Evolutionary conservation across 2,329 filamentous ascomycete species (phyloP), one percentile per base, ranked within the genome.

Genomic region (Colletotrichum nymphaeae): DNA sequence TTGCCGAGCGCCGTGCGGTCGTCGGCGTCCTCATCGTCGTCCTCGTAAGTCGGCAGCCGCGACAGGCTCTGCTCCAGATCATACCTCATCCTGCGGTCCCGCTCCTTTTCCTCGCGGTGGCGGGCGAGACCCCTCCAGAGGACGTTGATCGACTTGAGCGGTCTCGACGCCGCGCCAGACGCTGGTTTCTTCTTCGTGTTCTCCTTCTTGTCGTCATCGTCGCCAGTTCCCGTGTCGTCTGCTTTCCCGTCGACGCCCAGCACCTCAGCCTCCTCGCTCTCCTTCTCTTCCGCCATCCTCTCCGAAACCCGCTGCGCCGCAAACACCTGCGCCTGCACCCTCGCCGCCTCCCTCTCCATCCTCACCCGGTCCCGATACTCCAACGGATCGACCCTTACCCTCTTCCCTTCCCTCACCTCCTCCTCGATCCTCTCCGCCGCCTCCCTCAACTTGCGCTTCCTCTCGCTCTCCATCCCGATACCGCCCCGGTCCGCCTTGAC

Each of bases 261-360:
- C 3, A 26, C 26, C 4, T 26, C 26, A 26, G 26, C 26, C 26
- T 26, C 26, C 26, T 67, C 70, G 14, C 56, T 62, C 79, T 79
- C 66, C 59, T 81, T 81, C 76, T 92, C 90, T 7, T 89, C 88
- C 73, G 93, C 92, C 83, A 98, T 88, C 65, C 91, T 85, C 85
- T 98, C 95, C 2, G 94, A 92, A 11, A 97, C 91, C 77, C 93
- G 93, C 87, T 98, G 95, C 26, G 95, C 96, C 1, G 91, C 94
- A 75, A 89, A 88, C 26, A 96, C 86, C 81, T 93, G 90, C 30
- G 88, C 89, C 81, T 97, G 94, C 4, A 89, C 80, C 77, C 92
- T 88, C 74, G 88, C 90, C 67, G 90, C 88, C 82, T 96, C 93
- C 66, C 91, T 87, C 81, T 96, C 94, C 78, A 86, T 87, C 72